A percentile compares a stretch with the other conserved stretches of the same genome.
These are phyloP conservation scores for Stemphylium vesicarium DNA, from an alignment of 2,329 filamentous ascomycete species.

Conservation along the genomic window DNA sequence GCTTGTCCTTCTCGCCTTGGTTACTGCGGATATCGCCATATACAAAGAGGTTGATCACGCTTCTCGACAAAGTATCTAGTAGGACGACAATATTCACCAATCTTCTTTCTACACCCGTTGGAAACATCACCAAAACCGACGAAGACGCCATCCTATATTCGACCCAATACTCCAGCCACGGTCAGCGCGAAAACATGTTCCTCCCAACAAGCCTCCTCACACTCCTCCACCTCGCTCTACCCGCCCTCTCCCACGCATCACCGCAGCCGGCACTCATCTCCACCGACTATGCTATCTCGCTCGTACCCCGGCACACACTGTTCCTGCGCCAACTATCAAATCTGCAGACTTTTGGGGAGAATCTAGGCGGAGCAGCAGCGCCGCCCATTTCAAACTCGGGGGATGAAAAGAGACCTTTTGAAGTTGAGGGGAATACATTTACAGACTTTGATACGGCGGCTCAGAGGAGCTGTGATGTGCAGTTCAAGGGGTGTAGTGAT, in stretches of 20 bases:
- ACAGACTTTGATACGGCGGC: slow-evolving; percentile 61
- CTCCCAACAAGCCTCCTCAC: slow-evolving; percentile 31
- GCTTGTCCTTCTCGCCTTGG: no score
- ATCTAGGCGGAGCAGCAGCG: slow-evolving; percentile 60
- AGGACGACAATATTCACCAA: no score
- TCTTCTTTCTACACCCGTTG: neutral
- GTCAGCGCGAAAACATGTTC: slow-evolving; percentile 13
- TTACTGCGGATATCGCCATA: no score
- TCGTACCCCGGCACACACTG: slow-evolving; percentile 41
- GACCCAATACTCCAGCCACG: neutral
- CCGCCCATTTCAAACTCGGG: slow-evolving; percentile 59
- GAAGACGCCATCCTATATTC: neutral
- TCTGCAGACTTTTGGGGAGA: slow-evolving; percentile 50
- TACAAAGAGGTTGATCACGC: no score
- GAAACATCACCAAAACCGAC: neutral
- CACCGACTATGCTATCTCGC: slow-evolving; percentile 29
- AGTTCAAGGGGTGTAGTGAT: slow-evolving; percentile 64
- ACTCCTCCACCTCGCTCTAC: slow-evolving; percentile 30
- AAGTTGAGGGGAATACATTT: slow-evolving; percentile 53
- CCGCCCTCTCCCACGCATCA: slow-evolving; percentile 27
- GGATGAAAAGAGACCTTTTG: slow-evolving; percentile 54
- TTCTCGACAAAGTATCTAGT: no score
- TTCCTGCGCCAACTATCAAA: slow-evolving; percentile 42
- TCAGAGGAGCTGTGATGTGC: slow-evolving; percentile 67
- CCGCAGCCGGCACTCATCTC: slow-evolving; percentile 33